Evolutionary conservation across 164 flowering plant species (phyloP).

Genomic region (Umbilicus rupestris): DNA sequence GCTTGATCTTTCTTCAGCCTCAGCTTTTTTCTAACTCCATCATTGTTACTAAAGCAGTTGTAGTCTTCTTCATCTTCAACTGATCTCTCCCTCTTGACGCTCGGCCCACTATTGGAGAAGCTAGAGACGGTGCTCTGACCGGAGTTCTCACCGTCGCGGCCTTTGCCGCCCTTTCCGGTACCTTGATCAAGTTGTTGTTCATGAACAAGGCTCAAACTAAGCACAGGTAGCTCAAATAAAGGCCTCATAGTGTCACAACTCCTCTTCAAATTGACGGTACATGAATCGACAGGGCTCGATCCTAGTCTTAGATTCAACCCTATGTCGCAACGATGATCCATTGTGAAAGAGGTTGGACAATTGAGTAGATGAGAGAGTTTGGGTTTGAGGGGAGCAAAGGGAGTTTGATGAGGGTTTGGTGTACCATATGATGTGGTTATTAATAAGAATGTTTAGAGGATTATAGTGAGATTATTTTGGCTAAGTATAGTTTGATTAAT

Average conservation of each 20-base stretch:
- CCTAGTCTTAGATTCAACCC: neutral
- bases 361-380: no score
- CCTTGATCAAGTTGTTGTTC: neutral
- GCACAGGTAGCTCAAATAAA: neutral
- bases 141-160: neutral
- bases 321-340: neutral
- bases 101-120: slow-evolving; percentile 16
- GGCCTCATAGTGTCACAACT: neutral
- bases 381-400: neutral
- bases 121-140: slow-evolving; percentile 1
- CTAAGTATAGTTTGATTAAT: no score
- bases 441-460: neutral
- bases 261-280: neutral
- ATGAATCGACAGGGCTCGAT: neutral
- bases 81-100: slow-evolving; percentile 22
- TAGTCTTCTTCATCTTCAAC: slow-evolving; percentile 78
- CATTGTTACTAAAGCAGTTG: slow-evolving; percentile 20
- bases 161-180: neutral
- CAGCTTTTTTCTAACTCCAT: slow-evolving; percentile 63
- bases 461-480: neutral
- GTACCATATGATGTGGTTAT: neutral
- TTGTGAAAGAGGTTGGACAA: neutral
- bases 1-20: slow-evolving; percentile 83
- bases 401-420: slow-evolving; percentile 2
- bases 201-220: neutral